These are phyloP conservation scores for Sonneratia alba DNA, from an alignment of 345 rosid genomes.

Conservation along the genomic window DNA sequence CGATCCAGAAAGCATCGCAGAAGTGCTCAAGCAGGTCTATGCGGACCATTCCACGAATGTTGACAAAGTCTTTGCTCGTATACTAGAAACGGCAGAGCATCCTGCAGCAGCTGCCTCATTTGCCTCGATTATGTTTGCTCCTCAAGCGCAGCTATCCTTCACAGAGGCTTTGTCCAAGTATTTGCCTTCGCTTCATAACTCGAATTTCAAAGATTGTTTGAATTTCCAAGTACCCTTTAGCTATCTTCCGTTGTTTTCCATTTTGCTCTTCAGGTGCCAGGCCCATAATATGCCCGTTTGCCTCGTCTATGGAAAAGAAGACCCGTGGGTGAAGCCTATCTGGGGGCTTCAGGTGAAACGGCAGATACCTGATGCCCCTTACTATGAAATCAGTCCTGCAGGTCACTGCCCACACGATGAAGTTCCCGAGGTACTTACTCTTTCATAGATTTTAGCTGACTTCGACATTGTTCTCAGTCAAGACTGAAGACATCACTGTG, in stretches of 20 bases:
- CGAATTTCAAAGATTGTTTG: background rate
- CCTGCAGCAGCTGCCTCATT: conserved; percentile 95
- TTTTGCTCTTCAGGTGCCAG: conserved; percentile 39
- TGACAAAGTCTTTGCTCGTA: conserved; percentile 69
- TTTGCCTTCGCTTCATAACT: background rate
- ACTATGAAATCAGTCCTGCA: conserved; percentile 93
- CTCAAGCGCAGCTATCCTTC: conserved; percentile 68
- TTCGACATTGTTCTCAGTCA: background rate
- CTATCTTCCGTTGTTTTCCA: background rate
- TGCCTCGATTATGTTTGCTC: conserved; percentile 91
- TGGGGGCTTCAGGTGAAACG: conserved; percentile 77
- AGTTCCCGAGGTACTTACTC: conserved; percentile 76
- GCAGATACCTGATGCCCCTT: conserved; percentile 66
- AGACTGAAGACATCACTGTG: background rate
- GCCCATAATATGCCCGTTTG: conserved; percentile 50
- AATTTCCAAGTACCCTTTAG: background rate
- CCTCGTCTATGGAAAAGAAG: conserved; percentile 88
- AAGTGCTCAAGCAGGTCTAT: conserved; percentile 80
- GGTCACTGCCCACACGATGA: conserved; percentile 99
- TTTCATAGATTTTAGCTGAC: background rate
- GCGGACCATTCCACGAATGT: conserved; percentile 76
- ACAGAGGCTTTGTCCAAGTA: conserved; percentile 54
- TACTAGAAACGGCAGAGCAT: conserved; percentile 67
- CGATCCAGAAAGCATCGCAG: conserved; percentile 72
- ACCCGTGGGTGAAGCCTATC: conserved; percentile 94